Conservation (phyloP, 352 stramenopile genomes). For the Phytopythium oedochilum region DNA sequence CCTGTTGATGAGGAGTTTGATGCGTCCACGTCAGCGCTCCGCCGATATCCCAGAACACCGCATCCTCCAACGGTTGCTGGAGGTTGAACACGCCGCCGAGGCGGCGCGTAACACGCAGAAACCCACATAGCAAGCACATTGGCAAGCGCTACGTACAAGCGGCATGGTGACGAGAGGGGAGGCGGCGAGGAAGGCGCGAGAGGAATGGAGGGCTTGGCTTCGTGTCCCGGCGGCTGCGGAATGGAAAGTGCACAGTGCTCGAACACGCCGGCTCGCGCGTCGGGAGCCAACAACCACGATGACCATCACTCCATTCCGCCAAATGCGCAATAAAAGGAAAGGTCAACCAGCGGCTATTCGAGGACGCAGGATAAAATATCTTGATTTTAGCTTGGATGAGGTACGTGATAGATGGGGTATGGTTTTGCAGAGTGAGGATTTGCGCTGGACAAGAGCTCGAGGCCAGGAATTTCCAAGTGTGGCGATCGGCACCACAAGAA, state of each 20-base stretch:
- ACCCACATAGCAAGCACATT: not conserved
- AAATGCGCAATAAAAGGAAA: constrained; percentile 2
- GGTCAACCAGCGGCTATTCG: too few relatives aligned
- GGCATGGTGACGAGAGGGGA: constrained; percentile 28
- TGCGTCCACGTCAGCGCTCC: not conserved
- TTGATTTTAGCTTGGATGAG: not conserved
- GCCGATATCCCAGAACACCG: not conserved
- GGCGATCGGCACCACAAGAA: constrained; percentile 3
- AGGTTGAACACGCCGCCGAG: not conserved
- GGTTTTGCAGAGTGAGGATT: not conserved
- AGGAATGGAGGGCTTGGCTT: constrained; percentile 2
- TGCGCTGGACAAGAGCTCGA: not conserved
- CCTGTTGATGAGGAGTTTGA: constrained; percentile 11
- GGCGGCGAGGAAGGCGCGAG: not conserved
- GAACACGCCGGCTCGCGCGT: not conserved
- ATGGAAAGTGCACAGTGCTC: constrained; percentile 10
- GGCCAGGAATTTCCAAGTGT: too few relatives aligned
- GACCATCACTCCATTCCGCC: not conserved
- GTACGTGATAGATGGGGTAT: not conserved
- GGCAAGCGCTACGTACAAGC: constrained; percentile 30
- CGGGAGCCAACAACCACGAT: not conserved
- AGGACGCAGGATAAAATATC: too few relatives aligned
- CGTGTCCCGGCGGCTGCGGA: constrained; percentile 8
- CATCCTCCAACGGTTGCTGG: not conserved
- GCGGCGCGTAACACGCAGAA: not conserved